Percentiles rank a stretch among this genome's conserved stretches.
Conservation (phyloP, 257 asterid species). For the Scutellaria galericulata region DNA sequence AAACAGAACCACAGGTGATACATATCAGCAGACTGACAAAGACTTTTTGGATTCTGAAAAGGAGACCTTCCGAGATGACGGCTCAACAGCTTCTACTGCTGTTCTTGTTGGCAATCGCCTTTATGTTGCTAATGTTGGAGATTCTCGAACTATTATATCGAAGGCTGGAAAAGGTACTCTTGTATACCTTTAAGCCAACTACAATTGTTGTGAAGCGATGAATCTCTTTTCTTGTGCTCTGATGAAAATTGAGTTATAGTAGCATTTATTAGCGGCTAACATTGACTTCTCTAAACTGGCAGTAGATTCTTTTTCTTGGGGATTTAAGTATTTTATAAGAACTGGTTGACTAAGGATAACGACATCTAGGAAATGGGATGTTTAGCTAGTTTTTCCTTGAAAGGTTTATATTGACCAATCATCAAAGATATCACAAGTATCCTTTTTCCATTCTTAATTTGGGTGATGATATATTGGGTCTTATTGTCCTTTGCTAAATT, state of each 20-base stretch:
- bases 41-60: conserved; percentile 89
- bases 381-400: conserved; percentile 2
- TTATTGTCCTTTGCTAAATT: conserved; percentile 10
- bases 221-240: conserved; percentile 10
- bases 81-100: conserved; percentile 90
- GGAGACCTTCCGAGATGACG: conserved; percentile 94
- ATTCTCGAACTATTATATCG: conserved; percentile 91
- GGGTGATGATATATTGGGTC: conserved; percentile 7
- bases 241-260: conserved; percentile 19
- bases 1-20: conserved; percentile 63
- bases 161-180: conserved; percentile 88
- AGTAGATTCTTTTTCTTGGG: not conserved
- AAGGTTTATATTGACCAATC: conserved; percentile 12
- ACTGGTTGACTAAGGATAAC: conserved; percentile 5
- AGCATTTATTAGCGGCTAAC: conserved; percentile 20
- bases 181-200: conserved; percentile 7
- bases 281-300: conserved; percentile 12
- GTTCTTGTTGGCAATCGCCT: conserved; percentile 91
- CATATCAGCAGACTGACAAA: conserved; percentile 83
- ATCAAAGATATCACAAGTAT: not conserved
- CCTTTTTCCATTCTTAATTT: not conserved
- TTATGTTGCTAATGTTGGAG: conserved; percentile 99
- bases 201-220: not conserved
- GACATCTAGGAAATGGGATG: conserved; percentile 23
- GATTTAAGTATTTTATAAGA: conserved; percentile 9